Evolutionary conservation across 164 flowering plant species (phyloP), one percentile per base, ranked within the genome.

Genomic region (Vitis vinifera): DNA sequence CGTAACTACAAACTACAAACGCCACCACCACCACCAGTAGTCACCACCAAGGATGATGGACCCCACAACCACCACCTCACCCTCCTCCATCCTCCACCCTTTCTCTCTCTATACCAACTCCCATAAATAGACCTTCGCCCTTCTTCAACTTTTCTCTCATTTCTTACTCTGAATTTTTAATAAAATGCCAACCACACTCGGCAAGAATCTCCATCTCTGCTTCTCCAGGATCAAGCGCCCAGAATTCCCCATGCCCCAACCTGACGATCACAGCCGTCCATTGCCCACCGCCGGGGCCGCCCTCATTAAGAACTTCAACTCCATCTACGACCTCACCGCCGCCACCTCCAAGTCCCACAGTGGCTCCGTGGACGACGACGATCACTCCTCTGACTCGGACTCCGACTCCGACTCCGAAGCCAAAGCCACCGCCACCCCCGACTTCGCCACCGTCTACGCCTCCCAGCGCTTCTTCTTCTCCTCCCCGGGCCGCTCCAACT

Each of bases 391-490:
- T 58, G 11, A 69, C 4, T 9, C 74, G 65, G 12, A 63, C 70
- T 47, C 73, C 47, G 75, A 63, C 70, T 47, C 73, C 47, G 75
- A 73, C 15, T 37, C 37, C 2, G 76, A 68, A 19, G 62, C 27
- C 19, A 16, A 68, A 19, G 62, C 27, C 19, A 16, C 63, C 66
- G 1, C 68, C 62, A 62, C 79, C 1, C 81, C 80, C 10, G 83
- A 86, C 52, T 71, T 87, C 63, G 74, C 88, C 75, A 66, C 93
- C 71, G 79, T 71, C 49, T 79, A 68, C 65, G 84, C 91, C 63
- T 87, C 93, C 31, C 82, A 73, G 0, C 88, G 91, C 48, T 86
- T 89, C 85, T 89, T 89, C 82, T 80, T 87, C 87, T 81, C 93
- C 60, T 79, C 89, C 71, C 91, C 93, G 0, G 93, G 93, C 65